phyloP scores from a whole-genome alignment of 164 flowering plant genomes.

The Tinospora cordifolia region DNA sequence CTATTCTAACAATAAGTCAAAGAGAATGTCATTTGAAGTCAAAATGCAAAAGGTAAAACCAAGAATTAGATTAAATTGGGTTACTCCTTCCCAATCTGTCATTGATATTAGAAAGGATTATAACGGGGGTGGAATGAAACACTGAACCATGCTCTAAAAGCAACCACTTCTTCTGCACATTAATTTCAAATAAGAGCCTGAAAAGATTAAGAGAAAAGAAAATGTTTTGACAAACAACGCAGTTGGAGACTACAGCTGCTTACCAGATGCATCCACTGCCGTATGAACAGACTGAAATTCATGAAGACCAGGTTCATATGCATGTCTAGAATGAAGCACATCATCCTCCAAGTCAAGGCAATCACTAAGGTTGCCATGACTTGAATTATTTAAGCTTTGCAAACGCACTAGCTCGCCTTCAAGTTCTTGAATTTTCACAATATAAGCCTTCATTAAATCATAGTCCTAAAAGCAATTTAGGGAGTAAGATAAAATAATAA shows the following conservation, averaged over 20 bases:
- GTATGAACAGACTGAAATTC: slow-evolving; percentile 40
- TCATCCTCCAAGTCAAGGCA: slow-evolving; percentile 60
- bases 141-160: neutral
- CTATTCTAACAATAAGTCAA: neutral
- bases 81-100: too few species aligned
- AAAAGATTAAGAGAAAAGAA: neutral
- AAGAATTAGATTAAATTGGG: too few species aligned
- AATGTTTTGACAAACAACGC: neutral
- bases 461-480: slow-evolving; percentile 33
- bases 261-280: slow-evolving; percentile 26
- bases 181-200: neutral
- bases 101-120: neutral
- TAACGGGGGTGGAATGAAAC: neutral
- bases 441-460: slow-evolving; percentile 55
- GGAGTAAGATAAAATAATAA: neutral
- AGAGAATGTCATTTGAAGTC: neutral
- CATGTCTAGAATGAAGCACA: slow-evolving; percentile 26
- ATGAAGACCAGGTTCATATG: slow-evolving; percentile 23
- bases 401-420: slow-evolving; percentile 63
- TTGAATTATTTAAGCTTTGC: slow-evolving; percentile 34
- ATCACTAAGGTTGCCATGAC: slow-evolving; percentile 29
- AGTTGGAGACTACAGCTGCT: neutral
- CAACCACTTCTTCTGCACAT: neutral
- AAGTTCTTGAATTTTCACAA: slow-evolving; percentile 67
- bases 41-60: neutral